Base-by-base conservation (phyloP, 139 green algal genomes). In the Eudorina sp. region DNA sequence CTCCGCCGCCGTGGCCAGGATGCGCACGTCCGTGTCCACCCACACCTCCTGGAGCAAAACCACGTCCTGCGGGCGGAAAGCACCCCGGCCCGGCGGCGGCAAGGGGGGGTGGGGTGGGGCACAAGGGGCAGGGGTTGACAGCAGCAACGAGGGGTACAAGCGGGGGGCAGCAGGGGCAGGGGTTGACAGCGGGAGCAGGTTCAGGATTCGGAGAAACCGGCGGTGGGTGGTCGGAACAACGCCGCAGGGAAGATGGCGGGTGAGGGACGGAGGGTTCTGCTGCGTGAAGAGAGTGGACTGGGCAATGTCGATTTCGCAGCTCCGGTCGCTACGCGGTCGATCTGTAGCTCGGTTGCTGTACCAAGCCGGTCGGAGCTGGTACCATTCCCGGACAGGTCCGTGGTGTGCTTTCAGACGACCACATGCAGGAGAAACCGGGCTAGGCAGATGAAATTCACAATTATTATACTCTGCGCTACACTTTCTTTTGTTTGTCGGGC, bases 31-130 rank as follows among this genome's bases (percentile, higher is more conserved):
- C n/a, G 19, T n/a, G 23, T 86, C 88, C 25, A 93, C 86, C 93
- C 93, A 95, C 41, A 94, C 88, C 89, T 95, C 91, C 66, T 94
- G 92, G 5, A 95, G 91, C 25, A 91, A 48, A 46, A 95, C 89
- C 27, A 95, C 55, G 46, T 95, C 92, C 76, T 91, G 87, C 38
- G 62, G 48, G 16, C 19, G 43, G 23, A n/a, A 58, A 41, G 58
- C n/a, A n/a, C n/a, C n/a, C n/a, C n/a, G n/a, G n/a, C n/a, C n/a
- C n/a, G 43, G 38, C 4, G 29, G 31, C 5, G 1, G 18, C 0
- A n/a, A 46, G 46, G 31, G 46, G 43, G 29, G 23, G 9, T 21
- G 58, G 11, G 38, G 38, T 21, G 27, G 9, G 5, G 41, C 16
- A 31, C 6, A 27, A 34, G 45, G 38, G 3, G 23, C 53, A 0